phyloP scores from a whole-genome alignment of 2,329 filamentous ascomycete genomes.

The Colletotrichum filicis region DNA sequence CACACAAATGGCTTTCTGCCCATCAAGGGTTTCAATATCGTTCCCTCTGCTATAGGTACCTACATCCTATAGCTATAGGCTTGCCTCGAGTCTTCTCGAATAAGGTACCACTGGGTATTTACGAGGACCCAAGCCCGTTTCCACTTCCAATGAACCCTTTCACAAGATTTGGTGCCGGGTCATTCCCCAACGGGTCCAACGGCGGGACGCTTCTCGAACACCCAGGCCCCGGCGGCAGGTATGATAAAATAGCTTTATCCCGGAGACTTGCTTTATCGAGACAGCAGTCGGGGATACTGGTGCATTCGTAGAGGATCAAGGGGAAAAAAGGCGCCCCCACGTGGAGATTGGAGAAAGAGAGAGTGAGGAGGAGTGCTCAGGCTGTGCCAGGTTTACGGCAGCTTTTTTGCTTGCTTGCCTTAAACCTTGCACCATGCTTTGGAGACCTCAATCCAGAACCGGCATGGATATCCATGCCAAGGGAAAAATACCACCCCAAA shows the following conservation, averaged over 20 bases:
- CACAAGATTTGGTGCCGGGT: neutral
- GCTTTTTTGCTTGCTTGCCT: neutral
- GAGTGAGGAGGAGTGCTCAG: neutral
- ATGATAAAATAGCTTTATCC: conserved; percentile 1
- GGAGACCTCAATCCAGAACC: conserved; percentile 7
- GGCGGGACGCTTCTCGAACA: neutral
- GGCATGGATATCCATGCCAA: conserved; percentile 33
- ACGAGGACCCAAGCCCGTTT: neutral
- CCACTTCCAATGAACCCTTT: conserved; percentile 14
- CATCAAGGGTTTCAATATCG: conserved; percentile 23
- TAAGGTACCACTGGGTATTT: neutral
- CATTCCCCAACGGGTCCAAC: neutral
- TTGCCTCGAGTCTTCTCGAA: neutral
- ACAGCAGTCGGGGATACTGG: neutral
- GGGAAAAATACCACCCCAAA: neutral
- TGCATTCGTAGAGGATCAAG: neutral
- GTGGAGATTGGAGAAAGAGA: conserved; percentile 23
- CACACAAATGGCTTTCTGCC: conserved; percentile 15
- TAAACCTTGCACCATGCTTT: neutral
- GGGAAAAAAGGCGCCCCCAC: neutral
- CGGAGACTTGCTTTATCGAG: neutral
- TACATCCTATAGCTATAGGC: neutral
- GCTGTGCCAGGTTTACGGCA: neutral
- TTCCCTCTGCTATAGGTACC: neutral
- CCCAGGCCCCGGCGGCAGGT: neutral